Percentiles rank a stretch among this genome's conserved stretches.
Conservation (phyloP, 2,329 filamentous ascomycete species). For the Trichoderma polysporum region DNA sequence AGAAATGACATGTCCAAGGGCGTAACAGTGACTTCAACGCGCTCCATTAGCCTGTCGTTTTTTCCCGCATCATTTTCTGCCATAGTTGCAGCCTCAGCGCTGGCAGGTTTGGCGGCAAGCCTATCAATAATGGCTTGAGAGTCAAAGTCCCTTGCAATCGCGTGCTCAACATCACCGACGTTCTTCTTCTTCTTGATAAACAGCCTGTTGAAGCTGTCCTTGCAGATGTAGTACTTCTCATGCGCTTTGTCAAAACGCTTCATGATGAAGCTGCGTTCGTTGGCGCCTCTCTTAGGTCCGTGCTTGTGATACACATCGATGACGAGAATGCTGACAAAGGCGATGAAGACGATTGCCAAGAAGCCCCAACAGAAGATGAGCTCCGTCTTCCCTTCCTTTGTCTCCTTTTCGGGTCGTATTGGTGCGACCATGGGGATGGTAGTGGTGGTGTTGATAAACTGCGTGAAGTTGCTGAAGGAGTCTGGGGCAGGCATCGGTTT, state of each 20-base stretch:
- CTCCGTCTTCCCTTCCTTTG: not conserved
- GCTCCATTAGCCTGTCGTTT: not conserved
- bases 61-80: not conserved
- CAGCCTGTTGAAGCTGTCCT: not conserved
- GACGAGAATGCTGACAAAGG: not conserved
- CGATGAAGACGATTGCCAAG: not conserved
- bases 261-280: not conserved
- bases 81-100: not conserved
- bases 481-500: not conserved
- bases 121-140: not conserved
- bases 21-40: not conserved
- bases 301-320: slow-evolving; percentile 4
- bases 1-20: not conserved
- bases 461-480: not conserved
- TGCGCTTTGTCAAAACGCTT: not conserved
- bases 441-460: not conserved
- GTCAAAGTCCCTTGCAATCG: not conserved
- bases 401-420: not conserved
- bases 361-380: not conserved
- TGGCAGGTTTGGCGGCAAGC: not conserved
- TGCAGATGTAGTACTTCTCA: not conserved
- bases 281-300: not conserved
- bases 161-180: not conserved
- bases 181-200: not conserved
- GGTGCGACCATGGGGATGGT: not conserved